Conservation (phyloP, 164 flowering plant genomes). For the Magnolia officinalis region DNA sequence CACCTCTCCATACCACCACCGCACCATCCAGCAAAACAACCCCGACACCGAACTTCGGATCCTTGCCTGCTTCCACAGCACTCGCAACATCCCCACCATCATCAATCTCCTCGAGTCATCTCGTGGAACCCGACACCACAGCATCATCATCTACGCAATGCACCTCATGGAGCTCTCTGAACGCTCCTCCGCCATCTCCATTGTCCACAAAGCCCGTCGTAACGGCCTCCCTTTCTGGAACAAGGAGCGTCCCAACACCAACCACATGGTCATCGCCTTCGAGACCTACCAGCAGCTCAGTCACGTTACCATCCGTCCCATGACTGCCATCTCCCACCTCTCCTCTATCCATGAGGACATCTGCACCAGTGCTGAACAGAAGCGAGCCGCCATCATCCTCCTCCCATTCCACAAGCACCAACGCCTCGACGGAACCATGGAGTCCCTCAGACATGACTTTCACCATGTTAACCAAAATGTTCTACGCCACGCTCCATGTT, state of each 20-base stretch:
- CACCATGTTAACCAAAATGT: conserved; percentile 28
- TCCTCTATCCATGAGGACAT: conserved; percentile 42
- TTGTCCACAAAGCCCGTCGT: conserved; percentile 53
- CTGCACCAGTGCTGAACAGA: conserved; percentile 37
- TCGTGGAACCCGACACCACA: conserved; percentile 41
- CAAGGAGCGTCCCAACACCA: conserved; percentile 22
- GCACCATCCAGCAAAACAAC: conserved; percentile 18
- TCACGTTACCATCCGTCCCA: conserved; percentile 49
- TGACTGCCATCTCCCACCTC: conserved; percentile 45
- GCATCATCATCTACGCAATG: conserved; percentile 50
- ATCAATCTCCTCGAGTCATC: conserved; percentile 62
- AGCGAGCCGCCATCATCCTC: conserved; percentile 36
- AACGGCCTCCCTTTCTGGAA: conserved; percentile 45
- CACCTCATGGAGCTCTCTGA: conserved; percentile 14
- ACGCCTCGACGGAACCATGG: conserved; percentile 38
- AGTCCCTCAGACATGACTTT: conserved; percentile 24
- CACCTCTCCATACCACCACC: conserved; percentile 21
- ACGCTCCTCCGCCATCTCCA: conserved; percentile 12
- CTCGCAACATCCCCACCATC: conserved; percentile 43
- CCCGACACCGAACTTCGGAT: conserved; percentile 35
- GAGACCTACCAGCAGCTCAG: conserved; percentile 56
- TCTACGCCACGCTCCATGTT: conserved; percentile 33
- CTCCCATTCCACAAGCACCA: conserved; percentile 49
- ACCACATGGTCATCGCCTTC: conserved; percentile 55
- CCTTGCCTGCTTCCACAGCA: conserved; percentile 53